Conservation (phyloP, 2,329 filamentous ascomycete species). For the Albophoma yamanashiensis region DNA sequence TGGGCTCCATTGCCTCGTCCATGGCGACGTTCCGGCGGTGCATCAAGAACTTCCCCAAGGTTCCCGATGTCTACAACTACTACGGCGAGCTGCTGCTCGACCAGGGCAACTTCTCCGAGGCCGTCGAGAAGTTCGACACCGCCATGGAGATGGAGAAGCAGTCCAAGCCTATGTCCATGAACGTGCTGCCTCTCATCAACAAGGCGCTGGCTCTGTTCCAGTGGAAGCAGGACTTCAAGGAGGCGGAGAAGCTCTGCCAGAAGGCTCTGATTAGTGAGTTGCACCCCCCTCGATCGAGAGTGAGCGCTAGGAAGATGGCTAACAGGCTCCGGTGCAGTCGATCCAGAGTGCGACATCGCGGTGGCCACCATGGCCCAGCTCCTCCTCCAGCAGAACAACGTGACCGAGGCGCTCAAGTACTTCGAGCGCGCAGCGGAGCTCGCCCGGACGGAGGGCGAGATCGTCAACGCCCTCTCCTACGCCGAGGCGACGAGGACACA, state of each 20-base stretch:
- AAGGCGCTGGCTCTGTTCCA: conserved; percentile 96
- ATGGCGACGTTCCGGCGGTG: conserved; percentile 97
- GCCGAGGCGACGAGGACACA: conserved; percentile 95
- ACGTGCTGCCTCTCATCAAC: conserved; percentile 95
- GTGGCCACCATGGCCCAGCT: conserved; percentile 98
- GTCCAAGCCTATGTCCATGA: conserved; percentile 89
- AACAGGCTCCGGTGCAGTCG: conserved; percentile 49
- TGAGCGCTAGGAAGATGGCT: conserved; percentile 13
- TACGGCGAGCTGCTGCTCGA: conserved; percentile 95
- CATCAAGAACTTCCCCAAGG: conserved; percentile 96
- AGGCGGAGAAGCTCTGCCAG: conserved; percentile 92
- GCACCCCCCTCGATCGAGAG: conserved; percentile 3
- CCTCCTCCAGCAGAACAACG: conserved; percentile 93
- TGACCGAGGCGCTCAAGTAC: conserved; percentile 88
- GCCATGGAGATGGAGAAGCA: conserved; percentile 99
- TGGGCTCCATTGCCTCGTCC: conserved; percentile 93
- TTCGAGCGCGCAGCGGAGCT: conserved; percentile 95
- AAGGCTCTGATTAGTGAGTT: conserved; percentile 90
- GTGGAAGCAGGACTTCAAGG: conserved; percentile 92
- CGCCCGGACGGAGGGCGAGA: conserved; percentile 86
- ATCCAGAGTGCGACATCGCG: conserved; percentile 96
- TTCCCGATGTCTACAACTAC: conserved; percentile 99
- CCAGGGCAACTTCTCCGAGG: conserved; percentile 90
- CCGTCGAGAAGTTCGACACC: conserved; percentile 94
- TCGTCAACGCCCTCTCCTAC: conserved; percentile 92